phyloP scores from a whole-genome alignment of 2,329 filamentous ascomycete genomes.

The Trichoderma sp. region DNA sequence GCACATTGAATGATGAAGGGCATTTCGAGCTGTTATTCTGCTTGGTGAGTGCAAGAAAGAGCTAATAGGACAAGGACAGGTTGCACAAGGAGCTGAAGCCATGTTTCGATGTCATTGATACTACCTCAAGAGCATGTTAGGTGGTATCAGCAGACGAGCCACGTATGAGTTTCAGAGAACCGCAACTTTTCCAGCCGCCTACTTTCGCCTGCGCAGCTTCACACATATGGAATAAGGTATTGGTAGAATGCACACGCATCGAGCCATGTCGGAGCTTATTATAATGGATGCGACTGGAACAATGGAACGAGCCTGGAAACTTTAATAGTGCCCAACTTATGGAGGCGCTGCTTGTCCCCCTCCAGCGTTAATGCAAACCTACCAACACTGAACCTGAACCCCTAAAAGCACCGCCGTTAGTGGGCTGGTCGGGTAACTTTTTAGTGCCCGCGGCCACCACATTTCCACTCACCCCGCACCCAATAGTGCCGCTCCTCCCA shows the following conservation, averaged over 20 bases:
- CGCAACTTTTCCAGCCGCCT: not conserved
- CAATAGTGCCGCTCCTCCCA: not conserved
- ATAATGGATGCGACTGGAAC: not conserved
- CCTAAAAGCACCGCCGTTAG: not conserved
- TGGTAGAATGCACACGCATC: not conserved
- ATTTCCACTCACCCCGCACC: constrained; percentile 18
- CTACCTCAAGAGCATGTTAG: not conserved
- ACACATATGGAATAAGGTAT: not conserved
- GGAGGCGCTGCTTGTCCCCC: not conserved
- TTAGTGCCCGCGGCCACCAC: constrained; percentile 18
- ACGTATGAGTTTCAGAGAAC: not conserved
- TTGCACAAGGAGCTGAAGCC: not conserved
- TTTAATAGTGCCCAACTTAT: not conserved
- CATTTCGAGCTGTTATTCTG: not conserved
- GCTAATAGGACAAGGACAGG: not conserved
- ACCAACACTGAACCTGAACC: not conserved
- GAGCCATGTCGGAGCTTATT: not conserved
- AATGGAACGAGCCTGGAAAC: not conserved
- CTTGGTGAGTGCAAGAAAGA: not conserved
- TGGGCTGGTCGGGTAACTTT: not conserved
- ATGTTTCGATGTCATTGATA: not conserved
- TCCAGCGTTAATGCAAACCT: not conserved
- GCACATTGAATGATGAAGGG: not conserved
- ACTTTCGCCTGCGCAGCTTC: not conserved
- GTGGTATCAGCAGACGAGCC: not conserved